Conservation (phyloP, 1,284 basidiomycete genomes). For the Kalmanozyma brasiliensis region DNA sequence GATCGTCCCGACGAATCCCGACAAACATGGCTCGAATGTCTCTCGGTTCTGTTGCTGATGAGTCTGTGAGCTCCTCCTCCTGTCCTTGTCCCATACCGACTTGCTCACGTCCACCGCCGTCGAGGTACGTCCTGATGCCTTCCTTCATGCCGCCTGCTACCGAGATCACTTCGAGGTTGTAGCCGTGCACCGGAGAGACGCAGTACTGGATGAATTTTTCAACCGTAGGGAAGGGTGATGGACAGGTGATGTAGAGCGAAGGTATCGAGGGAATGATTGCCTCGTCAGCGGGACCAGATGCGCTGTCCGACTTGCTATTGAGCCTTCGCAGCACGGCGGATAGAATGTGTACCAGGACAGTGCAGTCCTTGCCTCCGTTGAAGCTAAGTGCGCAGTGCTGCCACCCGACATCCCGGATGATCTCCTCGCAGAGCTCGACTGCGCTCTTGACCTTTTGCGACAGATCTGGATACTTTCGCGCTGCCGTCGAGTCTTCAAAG, state of each 20-base stretch:
- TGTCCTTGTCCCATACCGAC: conserved; percentile 4
- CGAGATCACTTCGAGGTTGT: conserved; percentile 81
- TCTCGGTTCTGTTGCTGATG: not conserved
- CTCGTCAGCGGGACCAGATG: too few species aligned
- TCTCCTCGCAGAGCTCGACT: conserved; percentile 54
- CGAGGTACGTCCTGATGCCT: conserved; percentile 78
- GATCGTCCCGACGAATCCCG: conserved; percentile 87
- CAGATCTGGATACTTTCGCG: conserved; percentile 38
- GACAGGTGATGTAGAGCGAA: conserved; percentile 87
- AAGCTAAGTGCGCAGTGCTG: conserved; percentile 76
- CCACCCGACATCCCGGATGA: conserved; percentile 56
- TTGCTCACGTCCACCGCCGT: conserved; percentile 68
- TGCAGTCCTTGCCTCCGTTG: conserved; percentile 97
- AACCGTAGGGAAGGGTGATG: conserved; percentile 84
- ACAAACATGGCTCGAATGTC: conserved; percentile 81
- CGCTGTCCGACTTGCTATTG: conserved; percentile 37
- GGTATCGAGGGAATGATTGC: conserved; percentile 73
- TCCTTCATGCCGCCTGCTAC: conserved; percentile 84
- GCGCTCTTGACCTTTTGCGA: conserved; percentile 46
- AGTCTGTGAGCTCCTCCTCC: not conserved
- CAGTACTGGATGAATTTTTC: conserved; percentile 83
- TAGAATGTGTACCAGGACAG: conserved; percentile 90
- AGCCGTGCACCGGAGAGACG: conserved; percentile 70
- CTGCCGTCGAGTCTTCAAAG: conserved; percentile 40
- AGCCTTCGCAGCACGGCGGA: conserved; percentile 75